These are phyloP conservation scores for Zhuliangozyma parablackwelliae DNA, from an alignment of 1,139 yeast genomes.

Conservation along the genomic window DNA sequence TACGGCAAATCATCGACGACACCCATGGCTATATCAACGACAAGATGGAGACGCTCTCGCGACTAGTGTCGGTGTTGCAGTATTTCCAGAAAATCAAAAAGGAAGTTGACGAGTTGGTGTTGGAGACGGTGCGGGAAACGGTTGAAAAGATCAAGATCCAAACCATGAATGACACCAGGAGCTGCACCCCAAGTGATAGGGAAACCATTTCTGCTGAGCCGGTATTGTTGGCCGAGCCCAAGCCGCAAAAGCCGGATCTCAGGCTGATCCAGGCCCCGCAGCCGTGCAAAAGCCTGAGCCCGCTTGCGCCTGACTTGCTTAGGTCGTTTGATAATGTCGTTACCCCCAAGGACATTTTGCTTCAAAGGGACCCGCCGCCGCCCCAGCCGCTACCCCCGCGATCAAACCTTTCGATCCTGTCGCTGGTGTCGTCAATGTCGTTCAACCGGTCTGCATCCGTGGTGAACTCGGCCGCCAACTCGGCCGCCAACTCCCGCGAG, in stretches of 20 bases:
- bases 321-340: conserved; percentile 31
- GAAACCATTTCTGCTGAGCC: neutral
- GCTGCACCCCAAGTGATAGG: conserved; percentile 9
- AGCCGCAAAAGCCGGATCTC: neutral
- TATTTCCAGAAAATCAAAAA: conserved; percentile 76
- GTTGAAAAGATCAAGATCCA: conserved; percentile 49
- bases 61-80: conserved; percentile 73
- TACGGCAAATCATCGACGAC: conserved; percentile 60
- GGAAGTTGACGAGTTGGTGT: conserved; percentile 75
- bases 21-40: conserved; percentile 58
- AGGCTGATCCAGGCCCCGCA: conserved; percentile 24
- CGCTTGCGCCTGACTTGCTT: conserved; percentile 26
- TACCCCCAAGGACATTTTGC: conserved; percentile 39
- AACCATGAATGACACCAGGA: conserved; percentile 14
- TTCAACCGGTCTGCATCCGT: conserved; percentile 15
- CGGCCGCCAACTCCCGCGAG: conserved; percentile 18
- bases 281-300: conserved; percentile 30
- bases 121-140: conserved; percentile 62
- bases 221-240: neutral
- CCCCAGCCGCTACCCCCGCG: too few species aligned
- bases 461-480: conserved; percentile 15
- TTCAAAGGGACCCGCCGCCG: conserved; percentile 5
- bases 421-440: conserved; percentile 10
- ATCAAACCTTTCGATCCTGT: conserved; percentile 8
- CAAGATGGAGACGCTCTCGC: conserved; percentile 69